These are phyloP conservation scores for Mycena olivaceomarginata DNA, from an alignment of 768 basidiomycete species.

Conservation along the genomic window DNA sequence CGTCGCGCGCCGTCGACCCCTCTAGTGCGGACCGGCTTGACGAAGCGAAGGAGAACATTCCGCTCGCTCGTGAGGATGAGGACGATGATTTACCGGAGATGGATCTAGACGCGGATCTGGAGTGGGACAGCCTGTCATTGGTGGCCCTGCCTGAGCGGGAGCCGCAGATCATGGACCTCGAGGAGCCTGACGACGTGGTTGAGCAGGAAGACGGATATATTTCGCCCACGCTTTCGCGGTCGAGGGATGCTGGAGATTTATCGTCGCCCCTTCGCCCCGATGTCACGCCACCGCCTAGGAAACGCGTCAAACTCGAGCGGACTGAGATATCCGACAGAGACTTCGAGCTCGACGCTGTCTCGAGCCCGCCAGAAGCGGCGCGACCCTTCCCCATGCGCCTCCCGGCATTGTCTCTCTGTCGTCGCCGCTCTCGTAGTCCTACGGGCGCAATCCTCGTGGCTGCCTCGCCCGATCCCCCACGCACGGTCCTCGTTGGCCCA, in stretches of 20 bases:
- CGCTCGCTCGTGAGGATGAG: conserved; percentile 21
- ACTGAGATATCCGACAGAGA: conserved; percentile 57
- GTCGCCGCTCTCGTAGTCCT: conserved; percentile 18
- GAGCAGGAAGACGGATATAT: conserved; percentile 90
- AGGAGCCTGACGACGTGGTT: conserved; percentile 68
- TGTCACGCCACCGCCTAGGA: conserved; percentile 30
- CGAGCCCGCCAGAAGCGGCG: conserved; percentile 61
- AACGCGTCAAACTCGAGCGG: conserved; percentile 44
- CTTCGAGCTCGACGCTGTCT: conserved; percentile 72
- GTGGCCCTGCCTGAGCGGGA: conserved; percentile 60
- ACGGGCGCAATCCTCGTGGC: conserved; percentile 26
- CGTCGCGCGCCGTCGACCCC: conserved; percentile 20
- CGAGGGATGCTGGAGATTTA: conserved; percentile 76
- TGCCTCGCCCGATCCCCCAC: conserved; percentile 31
- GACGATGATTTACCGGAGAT: conserved; percentile 36
- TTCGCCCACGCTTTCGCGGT: conserved; percentile 78
- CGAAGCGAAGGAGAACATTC: conserved; percentile 46
- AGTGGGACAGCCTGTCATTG: conserved; percentile 48
- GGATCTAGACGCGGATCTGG: conserved; percentile 41
- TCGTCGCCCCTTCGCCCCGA: conserved; percentile 76
- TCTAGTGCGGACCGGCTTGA: conserved; percentile 30
- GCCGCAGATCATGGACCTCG: conserved; percentile 59
- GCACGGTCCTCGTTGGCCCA: conserved; percentile 53
- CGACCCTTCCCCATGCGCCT: conserved; percentile 20
- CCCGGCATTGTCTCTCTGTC: conserved; percentile 41